Evolutionary conservation across 2,329 filamentous ascomycete species (phyloP).

Genomic region (Trichoderma atroviride): DNA sequence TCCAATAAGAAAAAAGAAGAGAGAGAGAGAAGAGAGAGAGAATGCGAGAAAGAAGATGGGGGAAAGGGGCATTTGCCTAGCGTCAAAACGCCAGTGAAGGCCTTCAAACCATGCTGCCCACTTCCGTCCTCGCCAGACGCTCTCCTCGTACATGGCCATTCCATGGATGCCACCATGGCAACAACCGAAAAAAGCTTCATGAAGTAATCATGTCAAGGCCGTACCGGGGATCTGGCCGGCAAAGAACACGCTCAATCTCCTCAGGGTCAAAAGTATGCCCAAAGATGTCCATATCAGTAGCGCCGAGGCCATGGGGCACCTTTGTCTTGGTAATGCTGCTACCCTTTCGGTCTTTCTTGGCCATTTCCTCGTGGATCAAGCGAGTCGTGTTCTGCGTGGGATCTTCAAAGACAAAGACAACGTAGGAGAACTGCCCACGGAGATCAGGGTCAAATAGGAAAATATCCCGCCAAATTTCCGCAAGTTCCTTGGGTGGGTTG

Average conservation of each 20-base stretch:
- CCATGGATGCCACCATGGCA: not conserved
- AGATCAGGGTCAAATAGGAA: slow-evolving; percentile 65
- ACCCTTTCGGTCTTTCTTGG: slow-evolving; percentile 51
- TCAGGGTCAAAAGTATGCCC: slow-evolving; percentile 52
- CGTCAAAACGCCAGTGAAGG: not conserved
- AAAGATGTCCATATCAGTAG: slow-evolving; percentile 57
- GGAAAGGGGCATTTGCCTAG: not conserved
- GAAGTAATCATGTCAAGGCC: slow-evolving; percentile 55
- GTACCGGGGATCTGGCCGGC: slow-evolving; percentile 57
- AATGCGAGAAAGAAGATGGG: not conserved
- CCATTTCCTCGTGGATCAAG: slow-evolving; percentile 57
- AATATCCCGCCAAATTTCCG: slow-evolving; percentile 67
- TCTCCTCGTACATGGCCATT: not conserved
- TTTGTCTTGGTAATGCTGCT: slow-evolving; percentile 40
- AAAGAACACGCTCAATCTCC: slow-evolving; percentile 55
- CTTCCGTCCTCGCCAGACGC: not conserved
- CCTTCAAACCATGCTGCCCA: not conserved
- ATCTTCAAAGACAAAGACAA: slow-evolving; percentile 68
- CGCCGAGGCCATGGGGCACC: slow-evolving; percentile 38
- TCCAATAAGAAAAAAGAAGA: not conserved
- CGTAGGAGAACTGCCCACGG: slow-evolving; percentile 61
- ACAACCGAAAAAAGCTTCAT: slow-evolving; percentile 1
- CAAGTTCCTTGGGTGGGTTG: slow-evolving; percentile 67
- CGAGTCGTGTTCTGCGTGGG: slow-evolving; percentile 55
- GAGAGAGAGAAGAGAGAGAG: not conserved